phyloP scores from a whole-genome alignment of 345 rosid species.

The Sonneratia alba region DNA sequence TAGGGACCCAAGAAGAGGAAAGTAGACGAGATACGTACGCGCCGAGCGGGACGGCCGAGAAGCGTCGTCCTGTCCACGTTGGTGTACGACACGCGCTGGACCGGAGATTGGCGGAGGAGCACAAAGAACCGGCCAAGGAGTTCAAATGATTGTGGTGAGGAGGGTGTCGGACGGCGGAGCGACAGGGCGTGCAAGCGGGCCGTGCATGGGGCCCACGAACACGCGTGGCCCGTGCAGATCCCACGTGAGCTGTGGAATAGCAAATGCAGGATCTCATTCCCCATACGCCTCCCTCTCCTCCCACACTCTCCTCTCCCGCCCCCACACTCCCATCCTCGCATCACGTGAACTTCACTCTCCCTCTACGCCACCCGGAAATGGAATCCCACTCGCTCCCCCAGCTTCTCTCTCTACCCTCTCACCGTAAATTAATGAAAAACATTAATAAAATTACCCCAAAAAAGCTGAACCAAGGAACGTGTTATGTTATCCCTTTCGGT shows the following conservation, averaged over 20 bases:
- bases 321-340: neutral
- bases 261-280: neutral
- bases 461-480: no score
- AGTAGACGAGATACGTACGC: neutral
- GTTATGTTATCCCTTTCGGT: no score
- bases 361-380: neutral
- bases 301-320: neutral
- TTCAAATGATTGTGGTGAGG: slow-evolving; percentile 1
- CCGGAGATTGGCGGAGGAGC: neutral
- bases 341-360: slow-evolving; percentile 1
- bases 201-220: no score
- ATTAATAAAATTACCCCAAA: no score
- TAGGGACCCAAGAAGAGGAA: neutral
- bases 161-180: neutral
- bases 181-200: neutral
- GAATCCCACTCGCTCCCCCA: neutral
- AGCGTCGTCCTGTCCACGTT: neutral
- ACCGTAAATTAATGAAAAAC: no score
- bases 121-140: neutral
- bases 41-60: neutral
- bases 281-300: neutral
- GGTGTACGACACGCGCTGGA: neutral
- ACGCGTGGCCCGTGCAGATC: neutral
- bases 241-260: neutral
- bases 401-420: neutral